A percentile compares a stretch with the other conserved stretches of the same genome.
phyloP scores from a whole-genome alignment of 345 rosid species.

The Eucalyptus camaldulensis region DNA sequence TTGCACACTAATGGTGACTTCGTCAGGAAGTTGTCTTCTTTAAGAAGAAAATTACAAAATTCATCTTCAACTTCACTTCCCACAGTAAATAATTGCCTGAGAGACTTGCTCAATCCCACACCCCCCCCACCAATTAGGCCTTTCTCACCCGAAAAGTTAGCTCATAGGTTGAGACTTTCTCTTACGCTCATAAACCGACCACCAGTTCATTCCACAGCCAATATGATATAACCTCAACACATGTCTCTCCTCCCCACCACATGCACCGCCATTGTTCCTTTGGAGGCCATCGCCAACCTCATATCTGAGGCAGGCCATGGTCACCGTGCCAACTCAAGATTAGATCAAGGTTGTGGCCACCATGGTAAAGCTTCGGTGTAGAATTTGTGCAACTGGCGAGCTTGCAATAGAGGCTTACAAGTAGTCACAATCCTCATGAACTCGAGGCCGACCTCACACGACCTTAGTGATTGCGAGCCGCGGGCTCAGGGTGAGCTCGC shows the following conservation, averaged over 20 bases:
- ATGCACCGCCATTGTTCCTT: background rate
- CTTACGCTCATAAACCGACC: rapidly evolving
- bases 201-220: rapidly evolving
- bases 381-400: background rate
- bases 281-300: background rate
- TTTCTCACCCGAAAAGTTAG: too few relatives aligned
- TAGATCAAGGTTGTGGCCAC: background rate
- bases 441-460: background rate
- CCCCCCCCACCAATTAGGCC: background rate
- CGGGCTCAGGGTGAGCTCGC: background rate
- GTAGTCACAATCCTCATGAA: background rate
- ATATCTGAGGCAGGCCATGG: background rate
- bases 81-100: background rate
- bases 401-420: background rate
- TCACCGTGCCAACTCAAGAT: background rate
- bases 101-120: background rate
- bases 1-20: background rate
- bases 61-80: background rate
- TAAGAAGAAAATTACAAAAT: background rate
- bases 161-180: background rate
- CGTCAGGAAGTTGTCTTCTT: background rate
- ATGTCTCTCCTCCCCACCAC: background rate
- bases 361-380: background rate
- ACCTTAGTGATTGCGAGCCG: rapidly evolving
- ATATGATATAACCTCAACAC: too few relatives aligned